A percentile compares a stretch with the other conserved stretches of the same genome.
Evolutionary conservation across 495 filamentous ascomycete species (phyloP).

Genomic region (Trichoderma reesei): DNA sequence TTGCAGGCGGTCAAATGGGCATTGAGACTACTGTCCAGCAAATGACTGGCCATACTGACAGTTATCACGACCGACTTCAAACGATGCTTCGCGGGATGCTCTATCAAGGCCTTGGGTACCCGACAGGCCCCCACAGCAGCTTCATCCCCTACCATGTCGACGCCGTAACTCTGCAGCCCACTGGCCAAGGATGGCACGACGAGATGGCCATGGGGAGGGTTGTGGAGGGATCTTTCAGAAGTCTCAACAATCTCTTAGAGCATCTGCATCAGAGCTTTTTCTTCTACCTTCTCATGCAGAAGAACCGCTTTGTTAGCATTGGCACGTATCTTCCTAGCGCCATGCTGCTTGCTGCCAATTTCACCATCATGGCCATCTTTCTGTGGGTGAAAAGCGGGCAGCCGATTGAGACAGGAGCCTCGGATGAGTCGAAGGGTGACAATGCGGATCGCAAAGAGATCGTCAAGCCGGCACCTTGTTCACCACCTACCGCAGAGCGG

Average conservation of each 20-base stretch:
- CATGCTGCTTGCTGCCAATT: constrained; percentile 89
- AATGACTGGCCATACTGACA: constrained; percentile 75
- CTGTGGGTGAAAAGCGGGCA: constrained; percentile 82
- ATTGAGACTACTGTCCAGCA: constrained; percentile 73
- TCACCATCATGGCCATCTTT: constrained; percentile 88
- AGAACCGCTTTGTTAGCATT: constrained; percentile 90
- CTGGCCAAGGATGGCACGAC: constrained; percentile 89
- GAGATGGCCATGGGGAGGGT: constrained; percentile 90
- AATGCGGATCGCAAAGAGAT: constrained; percentile 10
- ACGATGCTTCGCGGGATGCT: constrained; percentile 93
- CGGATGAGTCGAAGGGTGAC: constrained; percentile 14
- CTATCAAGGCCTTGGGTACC: constrained; percentile 78
- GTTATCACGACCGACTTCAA: constrained; percentile 69
- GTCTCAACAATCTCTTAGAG: constrained; percentile 91
- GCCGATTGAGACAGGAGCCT: constrained; percentile 17
- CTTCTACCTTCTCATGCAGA: constrained; percentile 90
- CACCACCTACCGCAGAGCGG: constrained; percentile 46
- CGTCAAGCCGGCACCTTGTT: constrained; percentile 14
- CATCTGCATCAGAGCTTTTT: constrained; percentile 99
- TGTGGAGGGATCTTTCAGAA: constrained; percentile 80
- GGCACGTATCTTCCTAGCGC: constrained; percentile 94
- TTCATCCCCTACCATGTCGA: constrained; percentile 99
- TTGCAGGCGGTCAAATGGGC: constrained; percentile 87
- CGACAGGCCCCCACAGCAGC: constrained; percentile 83
- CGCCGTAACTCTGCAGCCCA: constrained; percentile 83